phyloP scores from a whole-genome alignment of 1,284 basidiomycete genomes.

The Apiotrichum siamense region DNA sequence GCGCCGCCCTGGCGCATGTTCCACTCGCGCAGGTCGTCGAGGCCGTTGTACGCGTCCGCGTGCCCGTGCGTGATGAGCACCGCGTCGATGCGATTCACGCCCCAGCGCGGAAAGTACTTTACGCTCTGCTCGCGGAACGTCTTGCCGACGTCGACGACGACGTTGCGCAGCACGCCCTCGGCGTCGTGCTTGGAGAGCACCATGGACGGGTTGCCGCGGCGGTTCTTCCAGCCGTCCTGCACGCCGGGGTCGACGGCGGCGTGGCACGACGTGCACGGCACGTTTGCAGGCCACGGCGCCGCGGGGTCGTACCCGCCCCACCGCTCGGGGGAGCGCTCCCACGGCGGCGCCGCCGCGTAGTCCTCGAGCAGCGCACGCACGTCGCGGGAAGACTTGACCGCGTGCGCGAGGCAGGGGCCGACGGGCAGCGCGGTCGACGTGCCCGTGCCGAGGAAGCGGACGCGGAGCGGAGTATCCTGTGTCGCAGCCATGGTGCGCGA shows the following conservation, averaged over 20 bases:
- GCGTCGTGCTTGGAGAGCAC: conserved; percentile 23
- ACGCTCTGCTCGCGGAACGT: conserved; percentile 46
- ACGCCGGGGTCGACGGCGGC: conserved; percentile 35
- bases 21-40: conserved; percentile 44
- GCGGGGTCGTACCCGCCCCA: conserved; percentile 26
- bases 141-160: conserved; percentile 50
- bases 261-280: conserved; percentile 42
- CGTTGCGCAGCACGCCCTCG: conserved; percentile 32
- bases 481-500: background rate
- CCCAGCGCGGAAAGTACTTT: conserved; percentile 43
- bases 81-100: conserved; percentile 46
- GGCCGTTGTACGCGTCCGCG: conserved; percentile 41
- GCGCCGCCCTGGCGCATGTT: conserved; percentile 34
- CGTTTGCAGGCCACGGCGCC: conserved; percentile 33
- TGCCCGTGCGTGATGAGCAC: conserved; percentile 49
- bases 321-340: conserved; percentile 2
- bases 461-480: conserved; percentile 23
- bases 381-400: conserved; percentile 14
- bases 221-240: conserved; percentile 43
- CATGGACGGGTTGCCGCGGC: conserved; percentile 43
- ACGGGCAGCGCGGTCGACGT: conserved; percentile 46
- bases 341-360: conserved; percentile 3
- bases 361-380: conserved; percentile 16
- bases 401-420: conserved; percentile 36
- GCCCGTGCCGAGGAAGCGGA: conserved; percentile 46